Percentiles rank a stretch among this genome's conserved stretches.
phyloP scores from a whole-genome alignment of 306 rosid species.

The Vigna angularis region DNA sequence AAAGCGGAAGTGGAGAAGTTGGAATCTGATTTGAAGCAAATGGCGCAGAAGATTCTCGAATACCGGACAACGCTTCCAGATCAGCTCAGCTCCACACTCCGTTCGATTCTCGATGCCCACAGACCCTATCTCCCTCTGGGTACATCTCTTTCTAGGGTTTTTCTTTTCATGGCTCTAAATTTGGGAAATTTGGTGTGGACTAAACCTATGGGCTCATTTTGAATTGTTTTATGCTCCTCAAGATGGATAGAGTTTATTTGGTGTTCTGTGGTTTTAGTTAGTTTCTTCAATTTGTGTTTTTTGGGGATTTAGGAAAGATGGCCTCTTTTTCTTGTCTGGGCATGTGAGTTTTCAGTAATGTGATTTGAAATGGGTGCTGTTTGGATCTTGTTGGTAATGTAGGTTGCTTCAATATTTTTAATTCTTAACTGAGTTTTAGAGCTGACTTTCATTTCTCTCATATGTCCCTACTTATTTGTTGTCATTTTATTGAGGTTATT shows the following conservation, averaged over 20 bases:
- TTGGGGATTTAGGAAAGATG: not conserved
- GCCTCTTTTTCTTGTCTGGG: not conserved
- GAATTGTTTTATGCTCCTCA: not conserved
- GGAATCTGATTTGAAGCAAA: conserved; percentile 63
- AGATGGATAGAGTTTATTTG: not conserved
- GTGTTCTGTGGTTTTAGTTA: conserved; percentile 10
- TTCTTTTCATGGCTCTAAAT: not conserved
- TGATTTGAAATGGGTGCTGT: conserved; percentile 20
- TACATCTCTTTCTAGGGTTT: conserved; percentile 42
- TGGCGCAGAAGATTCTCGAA: conserved; percentile 68
- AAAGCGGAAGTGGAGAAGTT: conserved; percentile 55
- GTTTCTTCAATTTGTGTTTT: conserved; percentile 7
- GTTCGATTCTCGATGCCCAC: conserved; percentile 59
- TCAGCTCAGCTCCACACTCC: conserved; percentile 61
- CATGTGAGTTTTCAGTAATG: not conserved
- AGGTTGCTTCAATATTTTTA: not conserved
- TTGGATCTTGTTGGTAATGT: not conserved
- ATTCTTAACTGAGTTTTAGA: not conserved
- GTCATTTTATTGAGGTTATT: conserved; percentile 4
- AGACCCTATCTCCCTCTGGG: conserved; percentile 55
- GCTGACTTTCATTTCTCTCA: not conserved
- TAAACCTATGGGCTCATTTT: not conserved
- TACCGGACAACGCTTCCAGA: conserved; percentile 69
- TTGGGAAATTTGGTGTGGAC: not conserved
- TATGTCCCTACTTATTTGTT: not conserved